phyloP scores from a whole-genome alignment of 2,329 filamentous ascomycete species.

The Pseudogymnoascus sp. region DNA sequence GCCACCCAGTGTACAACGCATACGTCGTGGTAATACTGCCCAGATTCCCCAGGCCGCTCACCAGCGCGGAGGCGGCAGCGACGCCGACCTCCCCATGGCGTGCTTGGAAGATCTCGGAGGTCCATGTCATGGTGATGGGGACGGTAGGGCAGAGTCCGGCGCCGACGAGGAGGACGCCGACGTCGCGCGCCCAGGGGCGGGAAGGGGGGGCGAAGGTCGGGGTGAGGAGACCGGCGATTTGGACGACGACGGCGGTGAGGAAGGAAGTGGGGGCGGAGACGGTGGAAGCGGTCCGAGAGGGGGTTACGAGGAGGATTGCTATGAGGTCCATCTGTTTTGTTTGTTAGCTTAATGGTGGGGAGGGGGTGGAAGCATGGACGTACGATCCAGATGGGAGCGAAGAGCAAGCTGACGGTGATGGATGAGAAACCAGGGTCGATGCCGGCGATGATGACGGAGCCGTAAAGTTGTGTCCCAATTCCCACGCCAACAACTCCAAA shows the following conservation, averaged over 20 bases:
- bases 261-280: slow-evolving; percentile 74
- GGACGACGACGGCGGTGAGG: slow-evolving; percentile 65
- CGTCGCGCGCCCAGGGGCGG: slow-evolving; percentile 77
- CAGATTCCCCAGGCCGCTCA: slow-evolving; percentile 80
- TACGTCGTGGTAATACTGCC: slow-evolving; percentile 85
- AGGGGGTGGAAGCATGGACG: slow-evolving; percentile 31
- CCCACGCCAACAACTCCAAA: slow-evolving; percentile 91
- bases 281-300: slow-evolving; percentile 80
- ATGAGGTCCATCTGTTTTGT: slow-evolving; percentile 68
- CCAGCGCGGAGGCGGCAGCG: slow-evolving; percentile 75
- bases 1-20: slow-evolving; percentile 82
- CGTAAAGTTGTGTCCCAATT: slow-evolving; percentile 83
- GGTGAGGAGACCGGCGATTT: slow-evolving; percentile 74
- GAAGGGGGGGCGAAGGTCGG: slow-evolving; percentile 64
- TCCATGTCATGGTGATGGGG: slow-evolving; percentile 92
- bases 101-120: slow-evolving; percentile 80
- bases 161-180: slow-evolving; percentile 80
- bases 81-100: slow-evolving; percentile 88
- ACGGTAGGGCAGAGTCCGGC: slow-evolving; percentile 88
- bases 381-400: slow-evolving; percentile 88
- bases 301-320: slow-evolving; percentile 78
- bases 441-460: slow-evolving; percentile 74
- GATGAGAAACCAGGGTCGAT: slow-evolving; percentile 69
- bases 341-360: slow-evolving; percentile 10
- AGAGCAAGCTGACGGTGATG: slow-evolving; percentile 72